Evolutionary conservation across 2,329 filamentous ascomycete species (phyloP).

Genomic region (Sarocladium strictum): DNA sequence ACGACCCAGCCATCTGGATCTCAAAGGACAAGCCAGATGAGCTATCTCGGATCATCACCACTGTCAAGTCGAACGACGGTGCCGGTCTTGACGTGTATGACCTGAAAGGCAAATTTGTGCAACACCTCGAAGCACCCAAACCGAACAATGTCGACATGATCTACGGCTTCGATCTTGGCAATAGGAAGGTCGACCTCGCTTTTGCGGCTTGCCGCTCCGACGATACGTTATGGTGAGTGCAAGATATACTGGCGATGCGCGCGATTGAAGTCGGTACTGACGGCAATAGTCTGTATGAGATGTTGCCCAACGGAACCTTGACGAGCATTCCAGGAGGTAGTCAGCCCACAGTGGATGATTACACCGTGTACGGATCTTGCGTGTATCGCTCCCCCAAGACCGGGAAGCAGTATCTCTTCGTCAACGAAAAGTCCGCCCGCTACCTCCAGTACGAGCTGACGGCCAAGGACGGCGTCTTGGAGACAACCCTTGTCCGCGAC

Average conservation of each 20-base stretch:
- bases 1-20: constrained; percentile 44
- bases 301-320: constrained; percentile 39
- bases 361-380: constrained; percentile 46
- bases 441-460: constrained; percentile 48
- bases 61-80: constrained; percentile 42
- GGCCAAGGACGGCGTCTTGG: constrained; percentile 33
- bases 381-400: constrained; percentile 41
- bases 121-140: constrained; percentile 36
- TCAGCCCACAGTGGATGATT: constrained; percentile 39
- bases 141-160: constrained; percentile 52
- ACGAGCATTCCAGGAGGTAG: constrained; percentile 35
- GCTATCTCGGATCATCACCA: constrained; percentile 44
- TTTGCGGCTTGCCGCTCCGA: constrained; percentile 46
- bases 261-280: neutral
- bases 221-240: constrained; percentile 44
- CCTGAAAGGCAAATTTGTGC: constrained; percentile 39
- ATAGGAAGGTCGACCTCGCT: constrained; percentile 38
- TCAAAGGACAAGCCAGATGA: constrained; percentile 29
- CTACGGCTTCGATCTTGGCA: constrained; percentile 38
- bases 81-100: constrained; percentile 45
- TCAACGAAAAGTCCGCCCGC: constrained; percentile 47
- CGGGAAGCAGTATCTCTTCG: constrained; percentile 46
- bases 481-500: constrained; percentile 41
- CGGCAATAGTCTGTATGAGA: constrained; percentile 39
- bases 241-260: neutral